These are phyloP conservation scores for Pythium graminicola DNA, from an alignment of 352 stramenopile genomes.

Conservation along the genomic window DNA sequence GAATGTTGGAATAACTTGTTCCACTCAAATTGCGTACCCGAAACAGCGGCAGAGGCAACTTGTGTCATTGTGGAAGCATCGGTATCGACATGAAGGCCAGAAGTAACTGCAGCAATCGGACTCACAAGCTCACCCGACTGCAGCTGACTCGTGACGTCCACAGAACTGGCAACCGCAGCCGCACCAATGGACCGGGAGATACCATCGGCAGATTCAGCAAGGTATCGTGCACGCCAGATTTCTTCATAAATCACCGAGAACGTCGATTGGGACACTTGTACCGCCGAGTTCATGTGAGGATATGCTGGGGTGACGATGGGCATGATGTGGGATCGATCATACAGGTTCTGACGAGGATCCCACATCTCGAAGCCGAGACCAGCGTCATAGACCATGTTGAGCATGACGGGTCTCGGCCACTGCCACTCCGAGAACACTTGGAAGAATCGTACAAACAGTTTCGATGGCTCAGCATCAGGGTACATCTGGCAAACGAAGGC, in stretches of 20 bases:
- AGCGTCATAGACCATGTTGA: conserved; percentile 83
- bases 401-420: conserved; percentile 74
- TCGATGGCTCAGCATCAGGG: conserved; percentile 54
- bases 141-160: neutral
- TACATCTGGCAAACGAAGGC: conserved; percentile 93
- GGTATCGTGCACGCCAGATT: conserved; percentile 69
- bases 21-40: conserved; percentile 32
- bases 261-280: conserved; percentile 93
- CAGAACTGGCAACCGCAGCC: neutral
- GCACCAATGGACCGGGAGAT: conserved; percentile 38
- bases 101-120: neutral
- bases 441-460: conserved; percentile 79
- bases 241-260: conserved; percentile 92
- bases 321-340: conserved; percentile 94
- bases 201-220: conserved; percentile 52
- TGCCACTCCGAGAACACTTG: conserved; percentile 81
- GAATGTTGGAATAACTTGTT: conserved; percentile 68
- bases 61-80: neutral
- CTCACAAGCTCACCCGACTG: neutral
- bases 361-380: conserved; percentile 82
- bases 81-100: conserved; percentile 11
- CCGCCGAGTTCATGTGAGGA: conserved; percentile 97
- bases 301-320: conserved; percentile 98
- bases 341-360: conserved; percentile 77
- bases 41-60: conserved; percentile 1